These are phyloP conservation scores for Niebla homalea DNA, from an alignment of 495 filamentous ascomycete species.

Conservation along the genomic window DNA sequence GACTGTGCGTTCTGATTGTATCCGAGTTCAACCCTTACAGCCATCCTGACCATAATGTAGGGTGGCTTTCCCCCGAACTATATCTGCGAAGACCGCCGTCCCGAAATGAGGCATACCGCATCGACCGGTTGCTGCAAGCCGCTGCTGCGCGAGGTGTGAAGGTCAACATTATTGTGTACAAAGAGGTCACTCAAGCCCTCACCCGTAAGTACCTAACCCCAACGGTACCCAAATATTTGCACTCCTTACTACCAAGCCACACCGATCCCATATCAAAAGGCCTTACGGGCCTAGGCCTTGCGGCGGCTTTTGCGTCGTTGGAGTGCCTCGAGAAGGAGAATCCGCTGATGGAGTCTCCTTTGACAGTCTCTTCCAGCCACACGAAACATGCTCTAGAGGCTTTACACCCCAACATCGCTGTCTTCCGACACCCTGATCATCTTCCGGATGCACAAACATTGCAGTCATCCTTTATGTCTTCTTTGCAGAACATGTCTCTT, in stretches of 20 bases:
- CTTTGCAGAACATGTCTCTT: conserved; percentile 39
- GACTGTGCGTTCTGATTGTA: conserved; percentile 44
- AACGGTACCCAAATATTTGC: conserved; percentile 28
- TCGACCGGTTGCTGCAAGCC: conserved; percentile 78
- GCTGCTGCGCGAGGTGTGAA: conserved; percentile 81
- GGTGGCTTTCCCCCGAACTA: conserved; percentile 83
- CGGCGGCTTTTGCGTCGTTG: conserved; percentile 30
- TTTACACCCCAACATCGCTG: conserved; percentile 74
- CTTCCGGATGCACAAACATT: conserved; percentile 53
- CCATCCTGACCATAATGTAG: conserved; percentile 11
- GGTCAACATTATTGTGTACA: conserved; percentile 88
- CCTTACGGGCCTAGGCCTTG: conserved; percentile 23
- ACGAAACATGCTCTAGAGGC: conserved; percentile 73
- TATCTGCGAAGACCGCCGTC: conserved; percentile 80
- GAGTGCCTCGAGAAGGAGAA: conserved; percentile 29
- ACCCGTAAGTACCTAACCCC: conserved; percentile 54
- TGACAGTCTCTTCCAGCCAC: conserved; percentile 65
- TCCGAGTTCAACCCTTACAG: not conserved
- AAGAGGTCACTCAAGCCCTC: conserved; percentile 78
- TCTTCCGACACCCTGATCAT: conserved; percentile 90
- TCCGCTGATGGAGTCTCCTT: conserved; percentile 29
- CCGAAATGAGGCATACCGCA: conserved; percentile 68
- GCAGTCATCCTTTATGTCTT: conserved; percentile 33
- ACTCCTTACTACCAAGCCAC: conserved; percentile 26
- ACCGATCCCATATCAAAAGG: conserved; percentile 24